phyloP scores from a whole-genome alignment of 495 filamentous ascomycete genomes.

The Hypoxylon fuscum region DNA sequence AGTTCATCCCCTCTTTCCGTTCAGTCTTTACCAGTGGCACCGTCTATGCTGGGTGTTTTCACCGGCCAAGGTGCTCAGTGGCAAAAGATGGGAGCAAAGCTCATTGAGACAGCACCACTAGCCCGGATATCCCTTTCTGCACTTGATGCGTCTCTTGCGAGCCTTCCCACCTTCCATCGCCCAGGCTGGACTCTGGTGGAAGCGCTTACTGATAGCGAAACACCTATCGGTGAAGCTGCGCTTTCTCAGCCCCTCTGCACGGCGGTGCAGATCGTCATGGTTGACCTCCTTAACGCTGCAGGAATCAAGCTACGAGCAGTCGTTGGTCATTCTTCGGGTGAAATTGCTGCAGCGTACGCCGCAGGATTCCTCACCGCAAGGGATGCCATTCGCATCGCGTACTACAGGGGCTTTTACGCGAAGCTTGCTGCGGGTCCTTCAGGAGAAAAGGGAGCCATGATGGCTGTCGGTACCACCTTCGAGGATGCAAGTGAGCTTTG shows the following conservation, averaged over 20 bases:
- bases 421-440: slow-evolving; percentile 37
- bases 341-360: slow-evolving; percentile 61
- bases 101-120: slow-evolving; percentile 3
- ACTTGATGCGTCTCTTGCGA: neutral
- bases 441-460: slow-evolving; percentile 55
- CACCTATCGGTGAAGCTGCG: slow-evolving; percentile 46
- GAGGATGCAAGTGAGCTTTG: slow-evolving; percentile 54
- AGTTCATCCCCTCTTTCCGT: neutral
- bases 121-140: neutral
- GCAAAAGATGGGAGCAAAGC: slow-evolving; percentile 18
- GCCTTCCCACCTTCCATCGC: neutral
- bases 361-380: slow-evolving; percentile 44
- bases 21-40: neutral
- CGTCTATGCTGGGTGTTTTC: slow-evolving; percentile 32
- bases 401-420: slow-evolving; percentile 55
- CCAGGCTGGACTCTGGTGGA: slow-evolving; percentile 32
- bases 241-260: slow-evolving; percentile 59
- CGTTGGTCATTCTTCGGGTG: slow-evolving; percentile 67
- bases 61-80: slow-evolving; percentile 46
- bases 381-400: slow-evolving; percentile 60
- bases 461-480: slow-evolving; percentile 56
- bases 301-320: slow-evolving; percentile 56
- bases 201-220: slow-evolving; percentile 27
- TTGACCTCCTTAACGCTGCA: slow-evolving; percentile 53
- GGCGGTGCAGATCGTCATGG: slow-evolving; percentile 57